Evolutionary conservation across 2,329 filamentous ascomycete species (phyloP).

Genomic region (Ceratocystis colombiana): DNA sequence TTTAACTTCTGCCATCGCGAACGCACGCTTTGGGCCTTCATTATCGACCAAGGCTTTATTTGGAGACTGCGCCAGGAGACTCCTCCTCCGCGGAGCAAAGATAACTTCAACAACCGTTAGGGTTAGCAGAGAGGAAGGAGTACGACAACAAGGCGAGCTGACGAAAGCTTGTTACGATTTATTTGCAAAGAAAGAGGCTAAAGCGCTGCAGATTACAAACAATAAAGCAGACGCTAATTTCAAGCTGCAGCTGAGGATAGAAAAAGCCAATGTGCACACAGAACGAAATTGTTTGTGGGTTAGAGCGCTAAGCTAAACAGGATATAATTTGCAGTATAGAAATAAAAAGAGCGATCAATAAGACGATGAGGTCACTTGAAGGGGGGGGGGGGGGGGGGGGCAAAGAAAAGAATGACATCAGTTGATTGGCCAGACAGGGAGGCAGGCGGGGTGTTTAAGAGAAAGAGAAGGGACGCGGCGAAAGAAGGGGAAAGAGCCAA

Average conservation of each 20-base stretch:
- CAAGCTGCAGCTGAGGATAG: too few relatives aligned
- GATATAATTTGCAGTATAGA: neutral
- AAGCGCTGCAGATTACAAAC: neutral
- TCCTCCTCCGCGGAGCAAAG: too few relatives aligned
- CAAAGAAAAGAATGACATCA: neutral
- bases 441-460: neutral
- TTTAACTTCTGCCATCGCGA: neutral
- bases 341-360: neutral
- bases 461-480: neutral
- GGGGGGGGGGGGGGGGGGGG: constrained; percentile 2
- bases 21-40: neutral
- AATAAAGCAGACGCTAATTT: neutral
- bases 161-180: neutral
- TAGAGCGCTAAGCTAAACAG: neutral
- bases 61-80: too few relatives aligned
- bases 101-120: too few relatives aligned
- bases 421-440: constrained; percentile 1
- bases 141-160: neutral
- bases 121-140: too few relatives aligned
- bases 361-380: neutral
- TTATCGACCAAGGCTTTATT: neutral
- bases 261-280: neutral
- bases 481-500: too few relatives aligned
- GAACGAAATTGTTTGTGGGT: neutral
- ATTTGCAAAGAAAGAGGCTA: neutral